These are phyloP conservation scores for Arthrobotrys sinensis DNA, from an alignment of 2,329 filamentous ascomycete species.

Conservation along the genomic window DNA sequence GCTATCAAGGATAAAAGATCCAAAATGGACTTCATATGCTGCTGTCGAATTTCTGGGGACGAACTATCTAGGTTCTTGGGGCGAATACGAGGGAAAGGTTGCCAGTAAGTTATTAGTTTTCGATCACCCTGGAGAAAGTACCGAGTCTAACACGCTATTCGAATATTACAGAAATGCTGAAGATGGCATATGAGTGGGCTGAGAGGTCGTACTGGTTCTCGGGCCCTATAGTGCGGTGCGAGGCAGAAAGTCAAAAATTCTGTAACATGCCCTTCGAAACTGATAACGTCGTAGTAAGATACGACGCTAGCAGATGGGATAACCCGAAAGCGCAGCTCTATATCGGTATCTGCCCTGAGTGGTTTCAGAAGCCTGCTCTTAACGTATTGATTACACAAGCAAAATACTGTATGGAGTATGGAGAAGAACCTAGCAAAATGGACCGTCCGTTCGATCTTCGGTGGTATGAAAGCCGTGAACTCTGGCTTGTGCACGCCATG, in stretches of 20 bases:
- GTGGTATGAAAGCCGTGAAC: conserved; percentile 34
- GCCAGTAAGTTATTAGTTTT: conserved; percentile 20
- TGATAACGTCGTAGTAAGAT: background rate
- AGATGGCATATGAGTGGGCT: conserved; percentile 9
- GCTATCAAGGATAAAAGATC: background rate
- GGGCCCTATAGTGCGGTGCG: conserved; percentile 1
- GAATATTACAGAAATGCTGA: conserved; percentile 9
- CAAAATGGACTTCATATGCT: conserved; percentile 18
- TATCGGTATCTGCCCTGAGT: conserved; percentile 1
- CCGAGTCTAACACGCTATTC: background rate
- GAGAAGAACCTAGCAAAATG: background rate
- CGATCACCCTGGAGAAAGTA: too few relatives aligned
- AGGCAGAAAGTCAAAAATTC: background rate
- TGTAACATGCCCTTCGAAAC: background rate
- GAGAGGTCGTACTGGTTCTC: conserved; percentile 26
- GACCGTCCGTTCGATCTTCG: conserved; percentile 16
- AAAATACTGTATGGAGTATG: conserved; percentile 14
- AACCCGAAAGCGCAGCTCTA: background rate
- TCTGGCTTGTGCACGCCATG: conserved; percentile 33
- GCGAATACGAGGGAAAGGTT: background rate
- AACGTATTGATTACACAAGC: background rate
- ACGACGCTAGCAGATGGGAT: background rate
- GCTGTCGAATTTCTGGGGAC: conserved; percentile 37
- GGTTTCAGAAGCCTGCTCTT: background rate
- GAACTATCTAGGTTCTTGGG: conserved; percentile 12